These are phyloP conservation scores for Nakaseomyces bracarensis DNA, from an alignment of 1,139 yeast genomes.

Conservation along the genomic window DNA sequence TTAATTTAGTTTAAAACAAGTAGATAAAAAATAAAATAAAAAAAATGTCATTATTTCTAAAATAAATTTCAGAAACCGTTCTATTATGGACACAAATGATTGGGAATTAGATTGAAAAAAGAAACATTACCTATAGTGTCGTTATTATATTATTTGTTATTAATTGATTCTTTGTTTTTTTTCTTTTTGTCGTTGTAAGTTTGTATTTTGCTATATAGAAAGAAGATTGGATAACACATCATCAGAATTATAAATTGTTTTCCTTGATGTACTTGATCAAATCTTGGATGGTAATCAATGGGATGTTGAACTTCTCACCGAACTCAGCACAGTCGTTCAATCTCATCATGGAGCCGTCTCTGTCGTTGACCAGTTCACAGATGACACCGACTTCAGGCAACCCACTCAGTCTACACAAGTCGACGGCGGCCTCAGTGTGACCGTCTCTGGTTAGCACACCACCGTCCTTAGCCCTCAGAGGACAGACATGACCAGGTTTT, in stretches of 20 bases:
- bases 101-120: too few species aligned
- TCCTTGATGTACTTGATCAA: slow-evolving; percentile 47
- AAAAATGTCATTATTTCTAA: too few species aligned
- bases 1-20: neutral
- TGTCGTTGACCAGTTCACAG: slow-evolving; percentile 88
- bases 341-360: slow-evolving; percentile 94
- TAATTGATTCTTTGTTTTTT: neutral
- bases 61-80: too few species aligned
- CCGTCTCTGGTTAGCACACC: slow-evolving; percentile 78
- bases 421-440: slow-evolving; percentile 98
- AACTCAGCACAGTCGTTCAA: slow-evolving; percentile 75
- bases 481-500: slow-evolving; percentile 91
- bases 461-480: slow-evolving; percentile 84
- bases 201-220: neutral
- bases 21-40: too few species aligned
- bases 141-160: too few species aligned
- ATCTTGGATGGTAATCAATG: slow-evolving; percentile 74
- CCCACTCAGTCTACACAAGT: slow-evolving; percentile 69
- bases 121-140: too few species aligned
- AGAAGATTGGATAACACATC: too few species aligned
- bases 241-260: slow-evolving; percentile 5
- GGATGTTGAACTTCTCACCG: slow-evolving; percentile 52
- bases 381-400: slow-evolving; percentile 84
- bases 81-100: too few species aligned
- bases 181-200: neutral